A percentile compares a stretch with the other conserved stretches of the same genome.
These are phyloP conservation scores for Colletotrichum musae DNA, from an alignment of 2,329 filamentous ascomycete genomes.

Conservation along the genomic window DNA sequence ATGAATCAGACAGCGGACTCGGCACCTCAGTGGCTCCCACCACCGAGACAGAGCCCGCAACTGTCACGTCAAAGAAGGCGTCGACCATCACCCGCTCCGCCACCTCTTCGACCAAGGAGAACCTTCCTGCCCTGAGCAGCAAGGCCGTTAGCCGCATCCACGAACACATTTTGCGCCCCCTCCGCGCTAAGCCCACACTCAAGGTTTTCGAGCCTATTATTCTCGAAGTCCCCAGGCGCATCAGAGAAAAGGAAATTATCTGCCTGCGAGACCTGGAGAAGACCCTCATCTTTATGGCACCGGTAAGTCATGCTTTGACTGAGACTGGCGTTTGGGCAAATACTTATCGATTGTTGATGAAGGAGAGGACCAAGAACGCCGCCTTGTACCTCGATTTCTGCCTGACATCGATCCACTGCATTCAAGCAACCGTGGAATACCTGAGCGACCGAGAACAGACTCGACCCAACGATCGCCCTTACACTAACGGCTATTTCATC, in stretches of 20 bases:
- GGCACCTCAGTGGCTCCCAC: constrained; percentile 83
- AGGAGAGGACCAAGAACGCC: constrained; percentile 84
- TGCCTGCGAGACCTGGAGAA: constrained; percentile 96
- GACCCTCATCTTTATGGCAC: constrained; percentile 90
- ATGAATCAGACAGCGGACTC: constrained; percentile 89
- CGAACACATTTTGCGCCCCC: constrained; percentile 83
- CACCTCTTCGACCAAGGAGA: constrained; percentile 60
- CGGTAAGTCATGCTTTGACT: constrained; percentile 81
- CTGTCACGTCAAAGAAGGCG: constrained; percentile 58
- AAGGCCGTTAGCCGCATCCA: constrained; percentile 84
- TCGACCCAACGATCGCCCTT: constrained; percentile 87
- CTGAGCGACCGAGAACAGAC: constrained; percentile 89
- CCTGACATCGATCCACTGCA: constrained; percentile 89
- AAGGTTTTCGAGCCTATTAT: constrained; percentile 88
- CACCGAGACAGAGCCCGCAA: constrained; percentile 62
- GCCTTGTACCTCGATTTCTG: constrained; percentile 87
- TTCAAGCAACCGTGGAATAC: constrained; percentile 89
- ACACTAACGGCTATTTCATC: constrained; percentile 96
- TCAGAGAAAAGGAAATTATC: constrained; percentile 87
- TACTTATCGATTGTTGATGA: constrained; percentile 79
- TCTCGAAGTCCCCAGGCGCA: constrained; percentile 82
- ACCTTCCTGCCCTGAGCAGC: constrained; percentile 74
- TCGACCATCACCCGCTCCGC: constrained; percentile 75
- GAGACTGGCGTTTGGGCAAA: constrained; percentile 71
- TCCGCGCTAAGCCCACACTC: constrained; percentile 79